Evolutionary conservation across 257 asterid genomes (phyloP), one percentile per base, ranked within the genome.

Genomic region (Primulina huaijiensis): DNA sequence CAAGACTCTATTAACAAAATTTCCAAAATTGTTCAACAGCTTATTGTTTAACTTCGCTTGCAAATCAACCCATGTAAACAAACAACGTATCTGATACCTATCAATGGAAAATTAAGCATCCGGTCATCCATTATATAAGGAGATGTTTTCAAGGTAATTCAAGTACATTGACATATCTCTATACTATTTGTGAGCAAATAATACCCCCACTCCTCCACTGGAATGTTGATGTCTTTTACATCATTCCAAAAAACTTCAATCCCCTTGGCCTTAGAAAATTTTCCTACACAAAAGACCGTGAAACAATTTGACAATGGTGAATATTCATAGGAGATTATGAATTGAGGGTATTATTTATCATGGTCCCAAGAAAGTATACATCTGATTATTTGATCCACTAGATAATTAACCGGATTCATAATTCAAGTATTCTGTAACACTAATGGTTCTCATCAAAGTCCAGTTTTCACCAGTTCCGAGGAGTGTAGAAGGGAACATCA

Each of bases 171-270:
- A 72, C 85, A 35, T 76, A 89, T 97, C 94, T 90, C 99, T 69
- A 97, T 97, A 80, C 97, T 85, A 73, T 90, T 93, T 30, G 95
- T 84, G 72, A 93, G 88, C 79, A 93, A 80, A 85, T 93, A 93
- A 78, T 93, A 93, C 85, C 99, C 81, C 99, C 99, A 90, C 35
- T 87, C 99, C 83, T 90, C 99, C 61, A 89, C 97, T 60, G 99
- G 99, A 68, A 93, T 90, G 70, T 70, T 79, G 67, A 97, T 86
- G 69, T 84, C 95, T 75, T 90, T 89, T 25, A 77, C 99, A 87
- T 93, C 97, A 83, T 90, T 93, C 58, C 99, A 97, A 79, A 93
- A 93, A 65, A 93, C 97, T 70, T 97, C 97, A 16, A 90, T 59
- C 38, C 99, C 99, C 82, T 90, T 87, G 76, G 92, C 90, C 82